These are phyloP conservation scores for Haplographium delicatum DNA, from an alignment of 495 filamentous ascomycete genomes.

Conservation along the genomic window DNA sequence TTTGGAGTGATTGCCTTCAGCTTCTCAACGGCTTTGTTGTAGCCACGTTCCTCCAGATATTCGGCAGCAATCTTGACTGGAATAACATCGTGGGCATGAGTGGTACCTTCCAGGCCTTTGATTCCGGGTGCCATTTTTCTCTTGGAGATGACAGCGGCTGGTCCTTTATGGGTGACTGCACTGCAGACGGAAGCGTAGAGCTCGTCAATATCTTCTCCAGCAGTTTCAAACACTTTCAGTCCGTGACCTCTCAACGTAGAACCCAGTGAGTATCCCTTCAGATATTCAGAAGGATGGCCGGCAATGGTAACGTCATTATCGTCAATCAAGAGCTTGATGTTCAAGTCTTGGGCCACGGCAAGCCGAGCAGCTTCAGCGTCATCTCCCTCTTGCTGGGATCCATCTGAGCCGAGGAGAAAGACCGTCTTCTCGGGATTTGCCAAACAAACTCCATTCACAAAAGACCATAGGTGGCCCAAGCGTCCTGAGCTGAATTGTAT, in stretches of 20 bases:
- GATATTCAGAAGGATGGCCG: conserved; percentile 20
- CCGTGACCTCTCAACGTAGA: conserved; percentile 16
- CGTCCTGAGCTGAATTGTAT: conserved; percentile 21
- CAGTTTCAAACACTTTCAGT: conserved; percentile 13
- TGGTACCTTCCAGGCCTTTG: conserved; percentile 16
- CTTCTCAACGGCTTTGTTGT: conserved; percentile 13
- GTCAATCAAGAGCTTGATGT: conserved; percentile 18
- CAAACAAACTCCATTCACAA: conserved; percentile 17
- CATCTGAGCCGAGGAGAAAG: conserved; percentile 20
- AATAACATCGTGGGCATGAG: conserved; percentile 23
- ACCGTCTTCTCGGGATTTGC: conserved; percentile 17
- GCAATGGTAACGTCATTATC: conserved; percentile 22
- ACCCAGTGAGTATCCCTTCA: conserved; percentile 12
- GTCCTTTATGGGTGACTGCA: conserved; percentile 16
- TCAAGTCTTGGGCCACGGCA: conserved; percentile 17
- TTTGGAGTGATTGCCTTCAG: conserved; percentile 18
- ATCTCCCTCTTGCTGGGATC: conserved; percentile 21
- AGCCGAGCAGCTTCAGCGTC: conserved; percentile 19
- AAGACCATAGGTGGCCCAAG: conserved; percentile 18
- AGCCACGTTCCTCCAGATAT: conserved; percentile 20
- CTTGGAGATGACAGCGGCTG: conserved; percentile 18
- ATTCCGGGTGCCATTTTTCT: conserved; percentile 22
- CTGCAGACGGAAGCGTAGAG: conserved; percentile 14
- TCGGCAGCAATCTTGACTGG: conserved; percentile 14
- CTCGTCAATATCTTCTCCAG: conserved; percentile 18